A percentile compares a stretch with the other conserved stretches of the same genome.
Conservation (phyloP, 2,329 filamentous ascomycete genomes). For the Aspergillus candidus region DNA sequence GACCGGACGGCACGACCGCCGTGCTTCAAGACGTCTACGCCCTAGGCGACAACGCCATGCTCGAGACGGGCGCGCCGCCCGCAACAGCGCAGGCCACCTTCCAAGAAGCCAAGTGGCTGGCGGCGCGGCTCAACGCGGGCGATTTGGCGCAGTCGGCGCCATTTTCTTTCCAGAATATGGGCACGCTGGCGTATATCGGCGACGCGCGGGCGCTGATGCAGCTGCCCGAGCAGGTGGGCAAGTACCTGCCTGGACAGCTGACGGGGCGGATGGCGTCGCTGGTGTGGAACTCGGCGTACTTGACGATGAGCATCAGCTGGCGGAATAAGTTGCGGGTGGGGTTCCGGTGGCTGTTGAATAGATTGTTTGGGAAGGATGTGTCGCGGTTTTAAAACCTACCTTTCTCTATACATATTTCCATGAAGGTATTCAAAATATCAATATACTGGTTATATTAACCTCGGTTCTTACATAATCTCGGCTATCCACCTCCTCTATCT, state of each 20-base stretch:
- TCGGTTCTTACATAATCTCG: too few species aligned
- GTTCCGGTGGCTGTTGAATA: conserved; percentile 40
- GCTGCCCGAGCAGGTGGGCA: conserved; percentile 27
- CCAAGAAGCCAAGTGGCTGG: conserved; percentile 55
- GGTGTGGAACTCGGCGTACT: conserved; percentile 42
- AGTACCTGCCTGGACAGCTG: conserved; percentile 20
- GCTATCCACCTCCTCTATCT: too few species aligned
- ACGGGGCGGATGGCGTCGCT: conserved; percentile 36
- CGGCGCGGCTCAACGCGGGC: conserved; percentile 48
- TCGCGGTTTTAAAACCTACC: conserved; percentile 32
- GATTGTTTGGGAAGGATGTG: conserved; percentile 40
- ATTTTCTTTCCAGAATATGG: conserved; percentile 54
- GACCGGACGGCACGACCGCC: conserved; percentile 29
- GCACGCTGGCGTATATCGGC: conserved; percentile 56
- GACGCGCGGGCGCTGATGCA: conserved; percentile 54
- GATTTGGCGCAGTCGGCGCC: conserved; percentile 29
- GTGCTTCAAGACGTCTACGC: conserved; percentile 50
- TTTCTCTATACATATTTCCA: neutral
- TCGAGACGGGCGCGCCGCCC: conserved; percentile 47
- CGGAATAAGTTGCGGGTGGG: conserved; percentile 38
- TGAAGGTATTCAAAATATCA: too few species aligned
- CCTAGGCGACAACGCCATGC: conserved; percentile 52
- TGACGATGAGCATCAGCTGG: conserved; percentile 45
- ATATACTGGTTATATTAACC: too few species aligned
- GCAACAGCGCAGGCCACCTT: conserved; percentile 55